Base-by-base conservation (phyloP, 306 rosid genomes). In the Calophaca sinica region DNA sequence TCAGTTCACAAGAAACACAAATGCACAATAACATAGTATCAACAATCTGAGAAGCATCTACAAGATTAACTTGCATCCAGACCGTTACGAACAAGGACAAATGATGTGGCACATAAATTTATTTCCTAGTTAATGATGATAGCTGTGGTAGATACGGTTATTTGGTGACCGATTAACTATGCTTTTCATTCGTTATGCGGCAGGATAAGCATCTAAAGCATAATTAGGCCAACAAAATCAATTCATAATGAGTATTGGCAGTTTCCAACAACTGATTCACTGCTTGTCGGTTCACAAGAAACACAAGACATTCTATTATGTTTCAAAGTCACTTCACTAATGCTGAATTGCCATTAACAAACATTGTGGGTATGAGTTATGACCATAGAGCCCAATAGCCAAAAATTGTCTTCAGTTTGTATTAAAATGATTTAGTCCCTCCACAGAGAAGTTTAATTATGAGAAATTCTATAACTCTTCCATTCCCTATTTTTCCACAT, bases 131-230 rank as follows among this genome's bases (percentile, higher is more conserved):
- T 53, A 45, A 9, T 38, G 67, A 41, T 14, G 36, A 79, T 38
- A 29, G 48, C 28, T 33, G 20, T n/a, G 55, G 58, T 10, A 11
- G 59, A 36, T 36, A 63, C 33, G 53, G 46, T 76, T 62, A 54
- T 54, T 50, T 39, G 45, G 71, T 49, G 62, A 76, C 54, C 41
- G 11, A 28, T 76, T 36, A 66, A 73, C 66, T 50, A 61, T 8
- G 62, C 36, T 68, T 45, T 42, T 64, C 44, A 32, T 28, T 15
- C 2, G 31, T 51, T 38, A 83, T 55, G 44, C 50, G 39, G 44
- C 77, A 72, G 67, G 36, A 68, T 13, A 55, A 26, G 11, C 49
- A 77, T 63, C 66, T 64, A 70, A 58, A 53, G 42, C 59, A 73
- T 28, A 45, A 72, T 15, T 33, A 66, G 9, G 46, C 55, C 62